phyloP scores from a whole-genome alignment of 2,329 filamentous ascomycete species.

The Penicillium sp. region DNA sequence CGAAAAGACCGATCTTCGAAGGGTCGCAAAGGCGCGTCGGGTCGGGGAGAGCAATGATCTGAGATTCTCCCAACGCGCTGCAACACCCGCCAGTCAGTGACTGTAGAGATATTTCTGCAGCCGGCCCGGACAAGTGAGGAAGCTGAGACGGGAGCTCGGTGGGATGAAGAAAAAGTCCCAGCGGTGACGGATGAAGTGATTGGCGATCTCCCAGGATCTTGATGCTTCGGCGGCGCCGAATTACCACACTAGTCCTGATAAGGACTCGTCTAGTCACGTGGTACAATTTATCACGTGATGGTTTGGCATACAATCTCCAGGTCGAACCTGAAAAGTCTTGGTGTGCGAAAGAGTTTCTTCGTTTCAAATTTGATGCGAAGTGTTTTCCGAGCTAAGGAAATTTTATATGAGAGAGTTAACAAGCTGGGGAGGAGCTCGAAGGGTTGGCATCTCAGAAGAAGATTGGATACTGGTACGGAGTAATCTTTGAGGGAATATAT shows the following conservation, averaged over 20 bases:
- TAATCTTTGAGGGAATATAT: too few relatives aligned
- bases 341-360: too few relatives aligned
- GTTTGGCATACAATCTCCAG: too few relatives aligned
- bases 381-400: too few relatives aligned
- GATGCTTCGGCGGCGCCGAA: conserved; percentile 25
- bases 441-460: too few relatives aligned
- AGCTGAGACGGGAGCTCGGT: conserved; percentile 26
- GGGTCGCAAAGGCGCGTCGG: conserved; percentile 25
- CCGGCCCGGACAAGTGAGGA: conserved; percentile 15
- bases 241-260: conserved; percentile 19
- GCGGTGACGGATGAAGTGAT: conserved; percentile 28
- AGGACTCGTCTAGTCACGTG: conserved; percentile 21
- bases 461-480: too few relatives aligned
- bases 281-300: conserved; percentile 4
- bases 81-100: conserved; percentile 21
- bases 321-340: too few relatives aligned
- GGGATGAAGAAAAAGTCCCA: conserved; percentile 24
- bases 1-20: conserved; percentile 7
- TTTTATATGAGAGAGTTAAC: too few relatives aligned
- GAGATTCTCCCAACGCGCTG: conserved; percentile 24
- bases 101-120: conserved; percentile 11
- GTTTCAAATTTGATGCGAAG: too few relatives aligned
- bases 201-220: conserved; percentile 28
- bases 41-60: conserved; percentile 13
- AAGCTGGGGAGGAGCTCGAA: too few relatives aligned